Percentiles rank a stretch among this genome's conserved stretches.
These are phyloP conservation scores for Xylaria sp. DNA, from an alignment of 2,329 filamentous ascomycete species.

Conservation along the genomic window DNA sequence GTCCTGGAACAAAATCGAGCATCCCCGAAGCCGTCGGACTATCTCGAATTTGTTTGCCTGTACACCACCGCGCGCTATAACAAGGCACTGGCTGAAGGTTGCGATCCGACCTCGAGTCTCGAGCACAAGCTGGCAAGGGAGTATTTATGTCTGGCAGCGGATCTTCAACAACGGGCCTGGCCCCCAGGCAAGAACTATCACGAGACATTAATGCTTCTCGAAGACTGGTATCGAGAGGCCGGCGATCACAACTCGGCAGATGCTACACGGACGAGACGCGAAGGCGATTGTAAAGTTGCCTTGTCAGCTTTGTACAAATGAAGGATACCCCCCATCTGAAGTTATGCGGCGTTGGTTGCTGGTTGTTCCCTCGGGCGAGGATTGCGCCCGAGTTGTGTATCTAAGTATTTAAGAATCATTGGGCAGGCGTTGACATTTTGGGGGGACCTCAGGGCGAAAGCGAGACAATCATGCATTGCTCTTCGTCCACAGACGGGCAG, in stretches of 20 bases:
- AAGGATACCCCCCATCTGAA: constrained; percentile 5
- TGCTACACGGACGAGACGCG: constrained; percentile 21
- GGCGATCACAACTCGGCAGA: constrained; percentile 28
- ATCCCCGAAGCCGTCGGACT: constrained; percentile 22
- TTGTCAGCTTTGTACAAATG: constrained; percentile 19
- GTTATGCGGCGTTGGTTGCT: constrained; percentile 9
- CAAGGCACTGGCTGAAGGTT: constrained; percentile 18
- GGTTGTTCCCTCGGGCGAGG: not conserved
- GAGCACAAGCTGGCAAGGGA: constrained; percentile 30
- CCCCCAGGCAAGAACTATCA: constrained; percentile 33
- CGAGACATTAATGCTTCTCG: constrained; percentile 31
- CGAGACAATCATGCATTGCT: too few species aligned
- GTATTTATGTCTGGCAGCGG: constrained; percentile 26
- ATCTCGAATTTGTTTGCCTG: constrained; percentile 31
- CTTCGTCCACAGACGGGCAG: too few species aligned
- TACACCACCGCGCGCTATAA: constrained; percentile 29
- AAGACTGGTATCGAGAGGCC: constrained; percentile 31
- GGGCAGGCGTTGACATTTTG: too few species aligned
- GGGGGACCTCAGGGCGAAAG: too few species aligned
- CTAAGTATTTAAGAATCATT: not conserved
- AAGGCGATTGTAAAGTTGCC: constrained; percentile 26
- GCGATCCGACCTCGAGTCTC: constrained; percentile 13
- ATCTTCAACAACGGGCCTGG: constrained; percentile 32
- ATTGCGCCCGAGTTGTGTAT: not conserved
- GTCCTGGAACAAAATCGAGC: constrained; percentile 26